Percentiles rank a stretch among this genome's conserved stretches.
Evolutionary conservation across 345 rosid genomes (phyloP).

Genomic region (Lepidium africanum): DNA sequence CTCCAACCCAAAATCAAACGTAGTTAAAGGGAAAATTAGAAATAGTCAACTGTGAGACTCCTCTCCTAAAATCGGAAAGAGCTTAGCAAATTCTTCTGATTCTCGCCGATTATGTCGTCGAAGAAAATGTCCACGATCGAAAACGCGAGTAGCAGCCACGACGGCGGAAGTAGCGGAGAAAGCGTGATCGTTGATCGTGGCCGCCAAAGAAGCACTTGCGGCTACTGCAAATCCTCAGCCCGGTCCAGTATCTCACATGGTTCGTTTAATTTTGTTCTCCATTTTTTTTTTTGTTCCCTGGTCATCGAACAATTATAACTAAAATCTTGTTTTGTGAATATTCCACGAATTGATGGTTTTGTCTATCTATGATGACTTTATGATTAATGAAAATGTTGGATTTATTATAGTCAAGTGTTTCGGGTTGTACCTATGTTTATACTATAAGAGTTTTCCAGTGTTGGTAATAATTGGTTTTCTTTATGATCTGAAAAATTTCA

Average conservation of each 20-base stretch:
- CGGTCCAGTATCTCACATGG: constrained; percentile 66
- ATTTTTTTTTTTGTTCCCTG: neutral
- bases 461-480: neutral
- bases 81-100: neutral
- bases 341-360: neutral
- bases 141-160: constrained; percentile 57
- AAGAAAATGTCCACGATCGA: neutral
- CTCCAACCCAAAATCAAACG: too few species aligned
- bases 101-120: constrained; percentile 13
- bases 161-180: constrained; percentile 36
- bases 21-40: neutral
- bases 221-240: constrained; percentile 58
- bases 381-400: too few species aligned
- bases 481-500: neutral
- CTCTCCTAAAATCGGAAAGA: neutral
- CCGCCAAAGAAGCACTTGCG: constrained; percentile 45
- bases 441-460: neutral
- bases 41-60: neutral
- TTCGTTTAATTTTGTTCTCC: constrained; percentile 6
- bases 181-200: constrained; percentile 57
- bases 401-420: neutral
- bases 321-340: neutral
- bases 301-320: neutral
- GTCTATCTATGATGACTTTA: neutral
- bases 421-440: neutral